These are phyloP conservation scores for Kwoniella sp. DNA, from an alignment of 768 basidiomycete species.

Conservation along the genomic window DNA sequence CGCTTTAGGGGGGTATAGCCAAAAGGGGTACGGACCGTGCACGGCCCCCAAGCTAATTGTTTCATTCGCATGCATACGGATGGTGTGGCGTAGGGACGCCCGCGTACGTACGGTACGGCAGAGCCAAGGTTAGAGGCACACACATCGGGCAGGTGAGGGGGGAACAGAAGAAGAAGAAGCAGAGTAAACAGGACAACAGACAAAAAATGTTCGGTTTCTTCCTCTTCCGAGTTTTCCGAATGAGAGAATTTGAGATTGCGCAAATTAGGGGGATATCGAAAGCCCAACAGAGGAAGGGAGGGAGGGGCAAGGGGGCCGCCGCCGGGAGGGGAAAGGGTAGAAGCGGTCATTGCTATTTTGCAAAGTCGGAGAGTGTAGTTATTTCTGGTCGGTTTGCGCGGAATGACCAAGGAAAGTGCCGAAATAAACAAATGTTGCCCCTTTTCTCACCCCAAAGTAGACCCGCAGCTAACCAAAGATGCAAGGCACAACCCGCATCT, in stretches of 20 bases:
- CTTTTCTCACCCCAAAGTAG: conserved; percentile 1
- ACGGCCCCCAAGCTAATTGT: no score
- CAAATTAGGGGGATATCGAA: background rate
- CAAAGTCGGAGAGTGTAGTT: background rate
- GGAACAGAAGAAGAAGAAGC: background rate
- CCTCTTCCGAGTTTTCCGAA: background rate
- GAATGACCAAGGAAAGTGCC: no score
- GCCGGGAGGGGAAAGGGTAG: no score
- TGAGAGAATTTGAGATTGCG: no score
- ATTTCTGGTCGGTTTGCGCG: background rate
- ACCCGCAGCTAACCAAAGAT: background rate
- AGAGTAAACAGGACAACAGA: no score
- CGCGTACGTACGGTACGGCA: background rate
- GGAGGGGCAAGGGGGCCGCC: background rate
- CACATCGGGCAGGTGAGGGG: background rate
- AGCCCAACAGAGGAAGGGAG: background rate
- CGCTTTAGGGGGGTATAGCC: conserved; percentile 1
- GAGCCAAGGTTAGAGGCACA: no score
- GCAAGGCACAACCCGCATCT: conserved; percentile 1
- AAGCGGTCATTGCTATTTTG: background rate
- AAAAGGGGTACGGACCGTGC: no score
- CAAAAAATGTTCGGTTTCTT: background rate
- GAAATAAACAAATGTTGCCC: background rate
- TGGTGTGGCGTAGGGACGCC: background rate
- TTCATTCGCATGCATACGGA: background rate